These are phyloP conservation scores for Aspergillus amoenus DNA, from an alignment of 2,329 filamentous ascomycete species.

Conservation along the genomic window DNA sequence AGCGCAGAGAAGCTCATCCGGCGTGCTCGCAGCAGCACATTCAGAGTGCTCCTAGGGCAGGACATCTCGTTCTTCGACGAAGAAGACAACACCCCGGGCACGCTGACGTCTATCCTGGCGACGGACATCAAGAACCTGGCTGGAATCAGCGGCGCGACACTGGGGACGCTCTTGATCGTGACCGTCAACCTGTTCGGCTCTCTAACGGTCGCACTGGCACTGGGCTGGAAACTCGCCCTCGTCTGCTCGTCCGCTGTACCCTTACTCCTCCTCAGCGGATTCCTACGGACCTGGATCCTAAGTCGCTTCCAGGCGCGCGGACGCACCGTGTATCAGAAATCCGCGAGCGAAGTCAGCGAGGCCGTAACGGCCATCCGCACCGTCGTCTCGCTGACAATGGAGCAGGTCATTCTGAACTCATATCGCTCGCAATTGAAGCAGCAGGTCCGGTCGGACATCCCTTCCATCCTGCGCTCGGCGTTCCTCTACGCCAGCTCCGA, in stretches of 20 bases:
- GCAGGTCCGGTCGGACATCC: slow-evolving; percentile 23
- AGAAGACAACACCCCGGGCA: slow-evolving; percentile 33
- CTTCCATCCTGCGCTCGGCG: slow-evolving; percentile 23
- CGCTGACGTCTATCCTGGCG: slow-evolving; percentile 75
- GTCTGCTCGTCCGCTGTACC: slow-evolving; percentile 57
- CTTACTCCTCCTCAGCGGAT: slow-evolving; percentile 26
- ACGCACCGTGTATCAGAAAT: slow-evolving; percentile 45
- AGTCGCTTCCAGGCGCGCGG: slow-evolving; percentile 48
- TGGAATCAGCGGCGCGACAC: slow-evolving; percentile 69
- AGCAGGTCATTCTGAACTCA: slow-evolving; percentile 39
- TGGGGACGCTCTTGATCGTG: slow-evolving; percentile 77
- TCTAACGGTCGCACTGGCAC: slow-evolving; percentile 62
- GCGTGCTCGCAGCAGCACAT: slow-evolving; percentile 66
- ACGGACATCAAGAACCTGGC: slow-evolving; percentile 61
- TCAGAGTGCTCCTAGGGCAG: slow-evolving; percentile 25
- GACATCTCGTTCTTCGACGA: slow-evolving; percentile 32
- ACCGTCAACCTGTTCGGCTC: slow-evolving; percentile 71
- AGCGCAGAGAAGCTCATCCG: slow-evolving; percentile 82
- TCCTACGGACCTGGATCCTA: slow-evolving; percentile 50
- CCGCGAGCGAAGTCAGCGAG: slow-evolving; percentile 52
- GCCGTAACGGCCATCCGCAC: slow-evolving; percentile 52
- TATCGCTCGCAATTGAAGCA: slow-evolving; percentile 34
- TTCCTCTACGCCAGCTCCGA: slow-evolving; percentile 33
- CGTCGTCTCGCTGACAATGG: slow-evolving; percentile 50
- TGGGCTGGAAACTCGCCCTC: slow-evolving; percentile 78